Conservation (phyloP, 2,329 filamentous ascomycete genomes). For the Exophiala calicioides region DNA sequence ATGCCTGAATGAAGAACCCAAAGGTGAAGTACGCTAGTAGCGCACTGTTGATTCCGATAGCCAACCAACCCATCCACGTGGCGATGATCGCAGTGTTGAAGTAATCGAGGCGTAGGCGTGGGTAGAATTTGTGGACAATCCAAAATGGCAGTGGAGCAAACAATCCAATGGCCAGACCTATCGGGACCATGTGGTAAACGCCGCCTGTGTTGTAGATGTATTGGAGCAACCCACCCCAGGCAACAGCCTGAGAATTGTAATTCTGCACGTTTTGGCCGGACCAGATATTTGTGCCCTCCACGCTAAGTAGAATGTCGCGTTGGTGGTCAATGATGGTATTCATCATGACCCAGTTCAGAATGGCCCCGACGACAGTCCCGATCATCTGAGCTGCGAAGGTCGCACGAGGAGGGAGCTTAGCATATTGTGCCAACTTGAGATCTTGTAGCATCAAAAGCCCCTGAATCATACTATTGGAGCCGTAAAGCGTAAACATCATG, state of each 20-base stretch:
- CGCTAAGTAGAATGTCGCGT: slow-evolving; percentile 42
- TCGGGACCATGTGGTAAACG: slow-evolving; percentile 43
- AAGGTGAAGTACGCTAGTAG: slow-evolving; percentile 33
- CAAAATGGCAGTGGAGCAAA: slow-evolving; percentile 47
- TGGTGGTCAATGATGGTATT: slow-evolving; percentile 49
- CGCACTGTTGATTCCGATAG: slow-evolving; percentile 45
- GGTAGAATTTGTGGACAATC: slow-evolving; percentile 36
- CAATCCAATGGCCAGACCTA: slow-evolving; percentile 48
- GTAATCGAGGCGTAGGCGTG: slow-evolving; percentile 35
- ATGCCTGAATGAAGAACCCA: slow-evolving; percentile 30
- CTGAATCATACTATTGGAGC: slow-evolving; percentile 36
- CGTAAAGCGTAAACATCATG: slow-evolving; percentile 37
- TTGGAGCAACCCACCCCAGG: slow-evolving; percentile 43
- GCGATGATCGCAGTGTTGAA: slow-evolving; percentile 47
- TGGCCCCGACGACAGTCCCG: slow-evolving; percentile 33
- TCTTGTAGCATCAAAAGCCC: slow-evolving; percentile 36
- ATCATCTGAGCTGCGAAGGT: slow-evolving; percentile 45
- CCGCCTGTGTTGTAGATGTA: slow-evolving; percentile 46
- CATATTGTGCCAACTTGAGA: slow-evolving; percentile 41
- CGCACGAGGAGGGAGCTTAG: slow-evolving; percentile 42
- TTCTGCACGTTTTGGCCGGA: slow-evolving; percentile 50
- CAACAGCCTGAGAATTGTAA: slow-evolving; percentile 48
- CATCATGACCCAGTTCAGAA: slow-evolving; percentile 52
- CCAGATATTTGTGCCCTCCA: slow-evolving; percentile 51
- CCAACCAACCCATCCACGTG: slow-evolving; percentile 47